Evolutionary conservation across 2,329 filamentous ascomycete genomes (phyloP), one percentile per base, ranked within the genome.

Genomic region (Alternaria sp.): DNA sequence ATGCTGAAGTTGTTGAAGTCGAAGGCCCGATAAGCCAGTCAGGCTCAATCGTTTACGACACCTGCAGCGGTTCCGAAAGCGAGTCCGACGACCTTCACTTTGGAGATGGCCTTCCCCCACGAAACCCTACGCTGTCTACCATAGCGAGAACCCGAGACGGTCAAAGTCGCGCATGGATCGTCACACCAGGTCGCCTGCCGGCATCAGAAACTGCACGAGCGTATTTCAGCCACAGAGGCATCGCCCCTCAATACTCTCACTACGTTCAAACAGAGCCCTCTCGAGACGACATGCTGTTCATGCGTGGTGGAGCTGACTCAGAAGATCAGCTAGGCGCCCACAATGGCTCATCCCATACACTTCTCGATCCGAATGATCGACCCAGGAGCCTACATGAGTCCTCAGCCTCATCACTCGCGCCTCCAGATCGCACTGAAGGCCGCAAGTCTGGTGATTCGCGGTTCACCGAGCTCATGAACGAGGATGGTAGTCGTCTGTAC

Each of bases 281-380:
- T 32, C 17, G 49, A 40, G 13, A 52, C 36, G 19, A 52, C 32
- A 25, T 19, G 32, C 7, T 54, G 5, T 54, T 28, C 28, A 32
- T 61, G 19, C 53, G 53, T 36, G 59, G 59, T 15, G 59, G 53
- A 43, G 53, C 53, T 8, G 53, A 19, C 2, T 57, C 36, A 17
- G 59, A 61, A 11, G 59, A 50, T 9, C 36, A 40, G 36, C 36
- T 40, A 11, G 32, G 32, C 32, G 32, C 15, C 32, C 32, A 36
- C 32, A 36, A 36, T 9, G 32, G 32, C 32, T 36, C 32, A 36
- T 36, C 32, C 32, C 32, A n/a, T n/a, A 36, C 32, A n/a, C 32
- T 36, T 36, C 32, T 36, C 32, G 32, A 36, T n/a, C 32, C 32
- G 15, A 36, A 36, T 2, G 32, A 36, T 4, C 1, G 32, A 3